Percentiles rank a stretch among this genome's conserved stretches.
These are phyloP conservation scores for Melocanna baccifera DNA, from an alignment of 176 grass and related monocot species.

Conservation along the genomic window DNA sequence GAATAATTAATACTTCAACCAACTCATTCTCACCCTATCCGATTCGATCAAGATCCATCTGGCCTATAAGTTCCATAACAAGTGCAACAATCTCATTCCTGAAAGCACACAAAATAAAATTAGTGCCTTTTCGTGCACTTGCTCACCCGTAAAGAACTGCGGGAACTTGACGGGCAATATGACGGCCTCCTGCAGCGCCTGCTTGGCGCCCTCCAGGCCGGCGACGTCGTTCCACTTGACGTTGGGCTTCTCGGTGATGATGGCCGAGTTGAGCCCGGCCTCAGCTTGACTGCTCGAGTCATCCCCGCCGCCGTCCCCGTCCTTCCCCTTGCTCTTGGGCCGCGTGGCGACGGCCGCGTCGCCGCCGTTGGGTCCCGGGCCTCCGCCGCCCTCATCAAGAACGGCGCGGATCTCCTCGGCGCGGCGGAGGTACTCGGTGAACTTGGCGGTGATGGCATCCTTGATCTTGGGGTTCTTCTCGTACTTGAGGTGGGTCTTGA, in stretches of 20 bases:
- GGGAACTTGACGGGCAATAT: constrained; percentile 99
- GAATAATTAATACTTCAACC: background rate
- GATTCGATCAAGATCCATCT: constrained; percentile 9
- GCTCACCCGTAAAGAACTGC: constrained; percentile 93
- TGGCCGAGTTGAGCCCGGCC: constrained; percentile 86
- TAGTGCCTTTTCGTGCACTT: background rate
- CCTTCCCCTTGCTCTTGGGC: constrained; percentile 93
- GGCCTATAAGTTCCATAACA: background rate
- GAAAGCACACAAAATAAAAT: background rate
- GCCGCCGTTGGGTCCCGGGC: constrained; percentile 51
- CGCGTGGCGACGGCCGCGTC: constrained; percentile 79
- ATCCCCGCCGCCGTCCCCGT: constrained; percentile 70
- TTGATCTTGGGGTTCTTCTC: constrained; percentile 99
- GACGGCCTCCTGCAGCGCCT: constrained; percentile 96
- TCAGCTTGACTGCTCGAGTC: constrained; percentile 82
- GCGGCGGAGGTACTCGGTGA: constrained; percentile 94
- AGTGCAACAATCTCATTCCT: background rate
- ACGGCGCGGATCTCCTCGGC: constrained; percentile 98
- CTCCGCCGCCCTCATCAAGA: constrained; percentile 75
- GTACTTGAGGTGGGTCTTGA: constrained; percentile 99
- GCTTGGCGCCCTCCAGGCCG: constrained; percentile 86
- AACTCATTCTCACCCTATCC: background rate
- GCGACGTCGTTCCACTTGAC: constrained; percentile 99
- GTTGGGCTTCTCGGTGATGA: constrained; percentile 94
- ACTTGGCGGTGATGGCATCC: constrained; percentile 97